Conservation (phyloP, 345 rosid species). For the Orychophragmus violaceus region DNA sequence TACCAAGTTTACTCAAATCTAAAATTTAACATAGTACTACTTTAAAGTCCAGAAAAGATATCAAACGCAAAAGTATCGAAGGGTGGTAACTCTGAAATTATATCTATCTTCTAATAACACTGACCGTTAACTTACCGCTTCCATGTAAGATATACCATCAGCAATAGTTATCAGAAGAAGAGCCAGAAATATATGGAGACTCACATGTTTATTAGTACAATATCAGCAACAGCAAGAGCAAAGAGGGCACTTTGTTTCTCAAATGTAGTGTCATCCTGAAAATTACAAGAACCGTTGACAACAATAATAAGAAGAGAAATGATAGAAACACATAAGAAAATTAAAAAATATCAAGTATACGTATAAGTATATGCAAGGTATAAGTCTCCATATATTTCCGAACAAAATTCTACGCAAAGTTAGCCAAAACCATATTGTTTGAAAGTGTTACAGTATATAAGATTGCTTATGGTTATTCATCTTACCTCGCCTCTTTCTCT, state of each 20-base stretch:
- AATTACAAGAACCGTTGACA: neutral
- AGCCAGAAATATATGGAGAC: conserved; percentile 11
- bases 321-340: neutral
- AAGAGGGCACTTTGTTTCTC: conserved; percentile 76
- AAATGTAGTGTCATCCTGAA: conserved; percentile 76
- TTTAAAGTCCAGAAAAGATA: neutral
- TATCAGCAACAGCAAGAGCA: conserved; percentile 69
- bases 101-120: neutral
- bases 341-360: neutral
- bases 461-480: neutral
- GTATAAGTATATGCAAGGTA: neutral
- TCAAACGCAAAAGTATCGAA: neutral
- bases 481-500: conserved; percentile 84
- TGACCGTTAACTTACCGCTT: neutral
- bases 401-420: neutral
- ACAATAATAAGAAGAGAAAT: neutral
- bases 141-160: neutral
- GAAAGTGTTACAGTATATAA: neutral
- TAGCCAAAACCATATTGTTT: neutral
- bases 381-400: neutral
- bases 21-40: neutral
- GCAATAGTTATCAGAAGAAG: neutral
- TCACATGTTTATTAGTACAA: conserved; percentile 73
- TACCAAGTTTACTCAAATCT: neutral
- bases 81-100: neutral